Evolutionary conservation across 2,329 filamentous ascomycete species (phyloP), one percentile per base, ranked within the genome.

Genomic region (Ophiobolus disseminans): DNA sequence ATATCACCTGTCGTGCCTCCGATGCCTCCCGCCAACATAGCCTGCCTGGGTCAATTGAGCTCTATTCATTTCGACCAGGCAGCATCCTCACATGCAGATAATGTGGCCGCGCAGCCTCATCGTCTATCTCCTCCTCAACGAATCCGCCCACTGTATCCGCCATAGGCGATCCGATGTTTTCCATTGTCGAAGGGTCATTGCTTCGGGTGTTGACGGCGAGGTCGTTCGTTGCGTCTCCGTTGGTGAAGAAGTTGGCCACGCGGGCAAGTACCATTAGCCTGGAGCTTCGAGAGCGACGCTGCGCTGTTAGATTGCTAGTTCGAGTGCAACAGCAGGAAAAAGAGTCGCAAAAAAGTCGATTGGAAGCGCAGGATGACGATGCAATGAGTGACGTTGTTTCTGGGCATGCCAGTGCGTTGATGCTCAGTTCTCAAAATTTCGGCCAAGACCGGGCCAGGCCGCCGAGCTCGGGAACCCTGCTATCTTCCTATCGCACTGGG

Each of bases 1-100:
- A 99, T 89, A 74, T 99, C 94, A 50, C 95, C 94, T 46, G 89
- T 95, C 13, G 90, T 92, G 43, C 94, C 94, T 68, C 95, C 94
- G 43, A 95, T 80, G 51, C 93, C 94, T 68, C 94, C 94, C 25
- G 94, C 94, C 67, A 99, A 81, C 92, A 97, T 99, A 72, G 89
- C 87, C 91, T 96, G 58, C 52, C 51, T 41, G 16, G 28, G 59
- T 69, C 65, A 69, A 66, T 53, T 48, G 47, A 39, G 28, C 45
- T 48, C 53, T 44, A 22, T 22, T n/a, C 45, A 53, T 25, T 35
- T 38, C 16, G n/a, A n/a, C 20, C 16, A 23, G 30, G 31, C 28
- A 47, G 51, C 50, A 49, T 49, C 47, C 67, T 69, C 67, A 77
- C 78, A 70, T 80, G 77, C 21, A 77, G 55, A 53, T 79, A 80